phyloP scores from a whole-genome alignment of 768 basidiomycete species.

The Hygrophorus pudorinus region DNA sequence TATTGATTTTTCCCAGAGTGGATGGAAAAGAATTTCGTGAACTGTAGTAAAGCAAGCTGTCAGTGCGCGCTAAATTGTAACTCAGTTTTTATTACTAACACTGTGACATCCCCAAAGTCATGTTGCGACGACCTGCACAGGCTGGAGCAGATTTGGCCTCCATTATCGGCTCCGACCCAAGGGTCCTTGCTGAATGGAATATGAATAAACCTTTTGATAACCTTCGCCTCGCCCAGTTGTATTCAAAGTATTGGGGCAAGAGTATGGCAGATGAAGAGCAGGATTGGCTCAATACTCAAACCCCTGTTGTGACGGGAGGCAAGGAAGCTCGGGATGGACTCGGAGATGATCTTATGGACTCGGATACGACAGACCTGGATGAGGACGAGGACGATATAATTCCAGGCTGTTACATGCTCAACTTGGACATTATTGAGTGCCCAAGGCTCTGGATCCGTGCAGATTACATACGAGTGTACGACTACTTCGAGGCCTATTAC shows the following conservation, averaged over 20 bases:
- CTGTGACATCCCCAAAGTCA: too few species aligned
- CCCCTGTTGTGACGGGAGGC: not conserved
- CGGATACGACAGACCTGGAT: slow-evolving; percentile 1
- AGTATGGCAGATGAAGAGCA: slow-evolving; percentile 8
- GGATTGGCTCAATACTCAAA: slow-evolving; percentile 1
- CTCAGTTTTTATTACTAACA: too few species aligned
- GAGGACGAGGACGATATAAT: slow-evolving; percentile 10
- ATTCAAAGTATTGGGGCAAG: slow-evolving; percentile 11
- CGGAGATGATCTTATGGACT: slow-evolving; percentile 7
- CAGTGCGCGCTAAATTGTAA: too few species aligned
- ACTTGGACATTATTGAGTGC: slow-evolving; percentile 3
- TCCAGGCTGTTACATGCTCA: slow-evolving; percentile 8
- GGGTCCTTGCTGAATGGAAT: slow-evolving; percentile 3
- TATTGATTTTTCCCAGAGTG: too few species aligned
- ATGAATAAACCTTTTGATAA: slow-evolving; percentile 1
- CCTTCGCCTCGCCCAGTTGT: slow-evolving; percentile 5
- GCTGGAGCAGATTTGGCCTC: slow-evolving; percentile 7
- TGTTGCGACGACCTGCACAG: too few species aligned
- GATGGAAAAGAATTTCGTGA: too few species aligned
- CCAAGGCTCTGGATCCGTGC: slow-evolving; percentile 8
- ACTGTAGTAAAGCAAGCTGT: too few species aligned
- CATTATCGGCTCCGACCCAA: slow-evolving; percentile 4
- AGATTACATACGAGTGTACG: slow-evolving; percentile 11
- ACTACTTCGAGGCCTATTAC: slow-evolving; percentile 5
- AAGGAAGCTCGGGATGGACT: slow-evolving; percentile 2